Percentiles rank a stretch among this genome's conserved stretches.
phyloP scores from a whole-genome alignment of 1,284 basidiomycete species.

The Cryptococcus sp. region DNA sequence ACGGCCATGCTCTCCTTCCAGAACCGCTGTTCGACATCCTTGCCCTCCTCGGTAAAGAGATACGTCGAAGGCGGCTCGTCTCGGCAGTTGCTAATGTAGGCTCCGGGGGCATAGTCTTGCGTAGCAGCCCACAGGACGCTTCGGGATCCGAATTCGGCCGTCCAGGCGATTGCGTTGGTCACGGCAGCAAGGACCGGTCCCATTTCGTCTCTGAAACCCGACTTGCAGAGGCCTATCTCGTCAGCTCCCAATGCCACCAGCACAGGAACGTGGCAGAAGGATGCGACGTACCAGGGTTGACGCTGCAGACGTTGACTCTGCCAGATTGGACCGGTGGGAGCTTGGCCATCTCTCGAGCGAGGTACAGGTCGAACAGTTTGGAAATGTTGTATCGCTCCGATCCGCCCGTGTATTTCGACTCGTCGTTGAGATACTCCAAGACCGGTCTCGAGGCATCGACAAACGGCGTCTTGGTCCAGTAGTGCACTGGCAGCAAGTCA shows the following conservation, averaged over 20 bases:
- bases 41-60: conserved; percentile 1
- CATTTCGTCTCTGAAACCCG: conserved; percentile 2
- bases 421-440: conserved; percentile 1
- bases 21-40: conserved; percentile 3
- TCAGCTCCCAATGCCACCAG: neutral
- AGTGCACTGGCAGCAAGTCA: conserved; percentile 5
- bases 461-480: conserved; percentile 7
- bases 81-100: neutral
- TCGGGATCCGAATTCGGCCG: conserved; percentile 4
- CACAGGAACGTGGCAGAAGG: neutral
- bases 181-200: neutral
- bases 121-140: conserved; percentile 1
- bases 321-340: conserved; percentile 1
- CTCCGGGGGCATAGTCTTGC: neutral
- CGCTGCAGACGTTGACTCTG: conserved; percentile 3
- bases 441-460: conserved; percentile 1
- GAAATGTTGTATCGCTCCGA: conserved; percentile 8
- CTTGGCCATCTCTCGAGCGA: conserved; percentile 3
- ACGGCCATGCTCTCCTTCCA: conserved; percentile 4
- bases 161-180: conserved; percentile 3
- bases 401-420: neutral
- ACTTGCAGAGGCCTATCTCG: conserved; percentile 1
- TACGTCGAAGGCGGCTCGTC: neutral
- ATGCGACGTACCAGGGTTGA: conserved; percentile 4
- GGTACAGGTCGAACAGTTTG: conserved; percentile 4